Evolutionary conservation across 768 basidiomycete species (phyloP).

Genomic region (Russula sp.): DNA sequence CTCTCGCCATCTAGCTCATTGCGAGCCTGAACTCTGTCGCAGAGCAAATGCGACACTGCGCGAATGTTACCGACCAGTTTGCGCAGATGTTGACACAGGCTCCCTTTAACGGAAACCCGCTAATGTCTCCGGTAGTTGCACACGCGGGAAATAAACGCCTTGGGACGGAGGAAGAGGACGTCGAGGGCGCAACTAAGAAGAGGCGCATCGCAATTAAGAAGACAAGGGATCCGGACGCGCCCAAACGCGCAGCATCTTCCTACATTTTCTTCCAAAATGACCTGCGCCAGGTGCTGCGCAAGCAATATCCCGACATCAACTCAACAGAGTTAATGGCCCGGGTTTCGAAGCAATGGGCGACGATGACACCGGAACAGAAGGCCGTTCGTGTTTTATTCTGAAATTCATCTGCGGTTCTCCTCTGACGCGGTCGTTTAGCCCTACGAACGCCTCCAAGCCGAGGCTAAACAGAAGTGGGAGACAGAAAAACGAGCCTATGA

Average conservation of each 20-base stretch:
- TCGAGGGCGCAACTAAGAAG: constrained; percentile 38
- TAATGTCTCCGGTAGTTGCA: neutral
- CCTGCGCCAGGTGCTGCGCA: constrained; percentile 67
- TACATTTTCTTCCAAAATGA: constrained; percentile 96
- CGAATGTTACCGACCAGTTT: constrained; percentile 54
- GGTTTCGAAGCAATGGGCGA: constrained; percentile 71
- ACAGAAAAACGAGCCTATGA: constrained; percentile 62
- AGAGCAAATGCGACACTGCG: constrained; percentile 56
- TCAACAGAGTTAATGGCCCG: constrained; percentile 67
- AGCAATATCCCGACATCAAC: constrained; percentile 52
- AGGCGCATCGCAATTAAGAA: constrained; percentile 54
- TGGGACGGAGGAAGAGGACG: constrained; percentile 24
- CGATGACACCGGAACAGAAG: constrained; percentile 62
- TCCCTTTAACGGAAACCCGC: constrained; percentile 28
- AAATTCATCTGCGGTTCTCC: neutral
- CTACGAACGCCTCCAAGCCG: constrained; percentile 47
- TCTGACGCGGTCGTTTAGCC: constrained; percentile 35
- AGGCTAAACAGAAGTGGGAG: constrained; percentile 60
- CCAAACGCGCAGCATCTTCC: constrained; percentile 87
- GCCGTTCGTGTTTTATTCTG: constrained; percentile 45
- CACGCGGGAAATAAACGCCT: constrained; percentile 48
- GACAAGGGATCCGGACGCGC: constrained; percentile 84
- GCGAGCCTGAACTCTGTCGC: constrained; percentile 51
- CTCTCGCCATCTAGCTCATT: constrained; percentile 42
- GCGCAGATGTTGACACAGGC: constrained; percentile 41